Base-by-base conservation (phyloP, 352 stramenopile genomes). In the Pythium aristosporum region DNA sequence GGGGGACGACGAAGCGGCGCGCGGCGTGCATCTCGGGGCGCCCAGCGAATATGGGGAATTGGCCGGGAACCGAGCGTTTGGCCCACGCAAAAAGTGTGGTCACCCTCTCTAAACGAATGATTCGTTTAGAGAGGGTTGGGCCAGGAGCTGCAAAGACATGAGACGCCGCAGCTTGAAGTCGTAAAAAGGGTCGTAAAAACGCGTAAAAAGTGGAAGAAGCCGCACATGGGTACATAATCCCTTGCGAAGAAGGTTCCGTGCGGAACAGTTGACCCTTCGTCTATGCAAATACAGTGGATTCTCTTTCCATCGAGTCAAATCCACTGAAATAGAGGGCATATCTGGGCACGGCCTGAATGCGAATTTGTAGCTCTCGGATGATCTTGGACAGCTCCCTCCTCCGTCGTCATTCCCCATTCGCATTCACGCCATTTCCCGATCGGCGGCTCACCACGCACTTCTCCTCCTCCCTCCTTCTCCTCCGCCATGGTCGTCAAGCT, bases 401-500 rank as follows among this genome's bases (percentile, higher is more conserved):
- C 12, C 32, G 3, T 6, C 30, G 41, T 52, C 18, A 52, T 30
- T 57, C 41, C 48, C 41, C 15, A 65, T 62, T 67, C 60, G 30
- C 50, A 53, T 63, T 53, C 53, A 58, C 18, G n/a, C 61, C 68
- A 85, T 84, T 82, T 61, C 69, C 67, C 59, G 54, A 56, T 65
- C 65, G 28, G 49, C 58, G 46, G 28, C 74, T 47, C 63, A 68
- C 32, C 21, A 16, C 18, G 23, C 30, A 50, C 15, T 23, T 21
- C 21, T 39, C 30, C 36, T 16, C 15, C 46, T 49, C 47, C 43
- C 49, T 52, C 37, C 37, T 25, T 8, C 41, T 8, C 7, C 6
- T 30, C 21, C n/a, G 70, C 2, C 1, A 92, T 92, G 83, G 77
- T 84, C 23, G 79, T 92, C 62, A 87, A 89, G 63, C 77, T 92